Conservation (phyloP, 176 grass and related monocot species). For the Rhynchospora tenuis region DNA sequence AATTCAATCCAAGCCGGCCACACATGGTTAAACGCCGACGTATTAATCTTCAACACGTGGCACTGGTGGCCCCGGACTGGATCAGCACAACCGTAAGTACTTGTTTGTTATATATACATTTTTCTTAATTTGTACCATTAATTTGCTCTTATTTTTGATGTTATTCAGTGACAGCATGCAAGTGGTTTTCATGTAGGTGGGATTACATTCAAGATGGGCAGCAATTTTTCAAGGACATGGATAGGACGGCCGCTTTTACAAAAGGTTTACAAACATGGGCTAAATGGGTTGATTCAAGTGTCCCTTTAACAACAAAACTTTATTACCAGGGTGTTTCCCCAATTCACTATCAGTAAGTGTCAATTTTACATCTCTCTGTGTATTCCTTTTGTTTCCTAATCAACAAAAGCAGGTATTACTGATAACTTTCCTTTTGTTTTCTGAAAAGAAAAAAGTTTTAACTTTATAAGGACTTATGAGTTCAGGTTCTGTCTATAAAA, state of each 20-base stretch:
- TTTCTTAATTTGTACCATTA: neutral
- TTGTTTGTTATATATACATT: neutral
- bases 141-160: neutral
- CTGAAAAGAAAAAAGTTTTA: neutral
- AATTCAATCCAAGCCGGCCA: constrained; percentile 37
- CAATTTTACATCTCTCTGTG: neutral
- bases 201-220: constrained; percentile 64
- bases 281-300: constrained; percentile 48
- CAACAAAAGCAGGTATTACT: neutral
- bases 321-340: constrained; percentile 87
- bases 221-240: constrained; percentile 46
- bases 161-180: neutral
- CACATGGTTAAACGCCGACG: constrained; percentile 54
- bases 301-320: constrained; percentile 36
- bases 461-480: neutral
- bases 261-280: constrained; percentile 73
- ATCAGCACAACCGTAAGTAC: constrained; percentile 34
- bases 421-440: neutral
- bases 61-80: constrained; percentile 89
- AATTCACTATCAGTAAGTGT: constrained; percentile 48
- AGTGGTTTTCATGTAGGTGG: constrained; percentile 34
- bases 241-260: constrained; percentile 59
- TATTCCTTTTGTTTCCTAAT: neutral
- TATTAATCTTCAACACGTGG: constrained; percentile 88
- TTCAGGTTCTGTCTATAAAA: constrained; percentile 8